Evolutionary conservation across 805 yeast genomes (phyloP).

Genomic region (Saccharomycopsis sp.): DNA sequence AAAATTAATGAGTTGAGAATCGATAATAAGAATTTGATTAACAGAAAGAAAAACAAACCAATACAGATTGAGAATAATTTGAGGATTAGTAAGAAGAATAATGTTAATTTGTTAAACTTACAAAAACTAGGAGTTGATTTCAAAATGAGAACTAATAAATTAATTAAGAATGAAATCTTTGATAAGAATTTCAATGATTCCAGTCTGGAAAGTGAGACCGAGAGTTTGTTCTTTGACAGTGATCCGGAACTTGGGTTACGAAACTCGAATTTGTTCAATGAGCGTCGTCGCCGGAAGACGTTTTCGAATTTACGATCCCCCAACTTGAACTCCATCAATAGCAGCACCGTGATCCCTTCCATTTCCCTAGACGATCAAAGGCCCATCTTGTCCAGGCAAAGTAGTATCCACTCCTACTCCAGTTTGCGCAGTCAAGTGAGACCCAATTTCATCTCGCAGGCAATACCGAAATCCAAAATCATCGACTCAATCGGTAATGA

Average conservation of each 20-base stretch:
- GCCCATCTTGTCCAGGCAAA: constrained; percentile 16
- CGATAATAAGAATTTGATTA: neutral
- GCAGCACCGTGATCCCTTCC: no score
- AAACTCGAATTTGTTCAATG: no score
- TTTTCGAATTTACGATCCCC: no score
- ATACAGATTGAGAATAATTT: neutral
- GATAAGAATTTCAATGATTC: constrained; percentile 21
- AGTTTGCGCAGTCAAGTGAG: constrained; percentile 26
- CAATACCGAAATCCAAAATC: constrained; percentile 58
- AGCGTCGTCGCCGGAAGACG: no score
- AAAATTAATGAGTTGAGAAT: constrained; percentile 52
- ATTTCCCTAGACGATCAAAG: no score
- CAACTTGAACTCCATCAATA: no score
- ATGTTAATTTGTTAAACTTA: constrained; percentile 39
- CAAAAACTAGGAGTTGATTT: constrained; percentile 73
- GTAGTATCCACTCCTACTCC: constrained; percentile 17
- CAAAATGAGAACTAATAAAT: constrained; percentile 57
- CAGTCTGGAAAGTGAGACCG: constrained; percentile 25
- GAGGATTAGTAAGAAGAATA: constrained; percentile 1
- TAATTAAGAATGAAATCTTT: constrained; percentile 27
- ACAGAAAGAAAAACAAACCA: neutral
- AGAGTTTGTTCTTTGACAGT: constrained; percentile 19
- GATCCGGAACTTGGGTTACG: constrained; percentile 12
- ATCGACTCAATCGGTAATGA: constrained; percentile 58
- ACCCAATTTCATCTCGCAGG: constrained; percentile 62